Conservation (phyloP, 768 basidiomycete genomes). For the Suillus weaverae region DNA sequence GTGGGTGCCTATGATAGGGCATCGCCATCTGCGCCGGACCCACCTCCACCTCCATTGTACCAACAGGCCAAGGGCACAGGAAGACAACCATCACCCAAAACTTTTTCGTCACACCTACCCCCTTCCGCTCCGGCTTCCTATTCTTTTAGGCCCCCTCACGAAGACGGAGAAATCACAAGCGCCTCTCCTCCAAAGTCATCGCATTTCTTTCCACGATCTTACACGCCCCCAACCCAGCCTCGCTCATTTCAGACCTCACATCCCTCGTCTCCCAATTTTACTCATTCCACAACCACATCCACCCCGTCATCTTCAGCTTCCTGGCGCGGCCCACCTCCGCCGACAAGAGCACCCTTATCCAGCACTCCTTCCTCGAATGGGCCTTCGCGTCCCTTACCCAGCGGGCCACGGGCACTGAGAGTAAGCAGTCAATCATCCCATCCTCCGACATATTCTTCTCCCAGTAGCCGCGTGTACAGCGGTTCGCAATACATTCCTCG, state of each 20-base stretch:
- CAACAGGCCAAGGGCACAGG: neutral
- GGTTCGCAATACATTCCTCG: slow-evolving; percentile 44
- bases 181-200: slow-evolving; percentile 36
- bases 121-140: slow-evolving; percentile 8
- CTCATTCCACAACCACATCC: slow-evolving; percentile 22
- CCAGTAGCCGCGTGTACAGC: slow-evolving; percentile 21
- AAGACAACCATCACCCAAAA: neutral
- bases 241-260: slow-evolving; percentile 41
- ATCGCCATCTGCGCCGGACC: neutral
- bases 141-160: slow-evolving; percentile 39
- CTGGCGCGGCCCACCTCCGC: slow-evolving; percentile 32
- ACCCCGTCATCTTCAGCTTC: slow-evolving; percentile 17
- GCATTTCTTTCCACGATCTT: slow-evolving; percentile 36
- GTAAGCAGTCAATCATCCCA: slow-evolving; percentile 26
- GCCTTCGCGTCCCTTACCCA: slow-evolving; percentile 36
- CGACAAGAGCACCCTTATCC: slow-evolving; percentile 31
- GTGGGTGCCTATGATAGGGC: neutral
- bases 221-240: slow-evolving; percentile 49
- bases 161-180: slow-evolving; percentile 53
- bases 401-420: slow-evolving; percentile 41
- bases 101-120: neutral
- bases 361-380: slow-evolving; percentile 19
- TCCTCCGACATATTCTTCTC: slow-evolving; percentile 16
- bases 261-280: slow-evolving; percentile 25
- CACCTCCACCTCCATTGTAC: slow-evolving; percentile 1